Base-by-base conservation (phyloP, 352 stramenopile species). In the Pythium coloratum region DNA sequence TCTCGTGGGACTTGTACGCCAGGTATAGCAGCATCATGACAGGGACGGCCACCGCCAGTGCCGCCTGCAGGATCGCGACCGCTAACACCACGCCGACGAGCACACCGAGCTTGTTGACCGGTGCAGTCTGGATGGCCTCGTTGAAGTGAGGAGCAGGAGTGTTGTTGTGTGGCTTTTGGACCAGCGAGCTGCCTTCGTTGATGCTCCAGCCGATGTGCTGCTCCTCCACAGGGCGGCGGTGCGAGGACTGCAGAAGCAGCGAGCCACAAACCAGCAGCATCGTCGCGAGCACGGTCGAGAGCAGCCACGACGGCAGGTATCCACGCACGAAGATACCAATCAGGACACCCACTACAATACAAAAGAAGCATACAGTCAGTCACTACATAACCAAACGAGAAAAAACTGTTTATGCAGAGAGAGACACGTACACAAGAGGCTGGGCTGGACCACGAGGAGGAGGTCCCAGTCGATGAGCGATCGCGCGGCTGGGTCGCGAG, bases 401-500 rank as follows among this genome's bases (percentile, higher is more conserved):
- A 47, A 38, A 13, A 54, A 14, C 2, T 10, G 8, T 16, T 12
- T 47, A 20, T 30, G 55, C 30, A 30, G 28, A 26, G 13, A 16
- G 12, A 18, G 10, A 20, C 6, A 62, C 58, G 30, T 64, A 72
- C 66, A 38, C 59, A 67, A 38, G 24, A 72, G 59, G 14, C 49
- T 57, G 18, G 66, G 66, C 46, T 72, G 58, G 4, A 72, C n/a
- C 13, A 66, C 28, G 16, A 72, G 59, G 13, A 72, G 59, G 2
- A 72, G n/a, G n/a, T 72, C 66, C 58, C 58, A 72, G 59, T 72
- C 66, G 46, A 72, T 72, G 20, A 67, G 54, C 10, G 59, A 51
- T 8, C 47, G 42, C 54, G 40, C 59, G 2, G 50, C 16, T 6
- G 47, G 28, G 16, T 66, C 64, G 0, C 59, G 51, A 8, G 59